Base-by-base conservation (phyloP, 805 yeast species). In the Vanderwaltozyma tropicalis region DNA sequence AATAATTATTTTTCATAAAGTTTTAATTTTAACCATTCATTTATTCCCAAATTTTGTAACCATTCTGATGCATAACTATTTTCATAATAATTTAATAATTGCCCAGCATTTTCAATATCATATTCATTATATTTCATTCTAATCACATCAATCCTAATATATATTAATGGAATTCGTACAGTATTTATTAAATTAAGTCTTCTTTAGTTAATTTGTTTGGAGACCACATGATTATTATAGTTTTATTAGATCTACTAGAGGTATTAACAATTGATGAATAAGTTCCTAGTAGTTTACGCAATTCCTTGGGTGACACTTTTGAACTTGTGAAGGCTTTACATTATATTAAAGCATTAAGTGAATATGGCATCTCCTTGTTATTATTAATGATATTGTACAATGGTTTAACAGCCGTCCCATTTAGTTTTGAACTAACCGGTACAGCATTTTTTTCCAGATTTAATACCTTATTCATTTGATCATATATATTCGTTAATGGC, bases 271-370 rank as follows among this genome's bases (percentile, higher is more conserved):
- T 32, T 7, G 57, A 48, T 7, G 50, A 35, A 34, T 49, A 57
- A 3, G 63, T 48, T 1, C 63, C 64, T 9, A 53, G 48, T 8
- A 55, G 32, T 34, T 59, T 62, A 25, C 63, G 45, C 7, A 60
- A 41, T 34, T 60, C 62, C 24, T 43, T 51, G 1, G 59, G 58
- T 1, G 57, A 44, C 3, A 60, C 50, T 34, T 56, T 58, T 13
- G 53, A 41, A 7, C 35, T 39, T 10, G 40, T 44, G 28, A 54
- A 53, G 1, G 59, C 59, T 37, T 59, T 59, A 36, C 63, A 59
- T 41, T 60, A 63, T 1, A 58, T 53, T 4, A 57, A 32, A 1
- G 49, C 46, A 29, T 53, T 45, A 27, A 56, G 27, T 7, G 51
- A 43, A 22, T 30, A 21, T 5, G 39, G 13, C 8, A 31, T 38